Base-by-base conservation (phyloP, 2,329 filamentous ascomycete species). In the Exserohilum rostratum region DNA sequence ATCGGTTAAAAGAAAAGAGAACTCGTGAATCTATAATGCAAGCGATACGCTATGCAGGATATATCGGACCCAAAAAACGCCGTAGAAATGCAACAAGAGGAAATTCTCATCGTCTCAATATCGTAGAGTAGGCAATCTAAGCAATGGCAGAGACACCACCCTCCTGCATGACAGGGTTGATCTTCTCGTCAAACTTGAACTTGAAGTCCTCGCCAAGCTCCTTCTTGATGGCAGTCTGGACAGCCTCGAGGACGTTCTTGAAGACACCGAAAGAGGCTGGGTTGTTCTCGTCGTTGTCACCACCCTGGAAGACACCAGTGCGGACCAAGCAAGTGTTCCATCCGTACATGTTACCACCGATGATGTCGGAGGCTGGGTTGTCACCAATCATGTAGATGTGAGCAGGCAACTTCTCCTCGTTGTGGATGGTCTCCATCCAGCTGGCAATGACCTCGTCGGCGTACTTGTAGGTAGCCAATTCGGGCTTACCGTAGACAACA, bases 301-400 rank as follows among this genome's bases (percentile, higher is more conserved):
- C 87, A 58, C 89, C 89, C 78, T 90, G 87, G 83, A 89, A 91
- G 43, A 91, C 88, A 77, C 89, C 89, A 0, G 89, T 91, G 69
- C 88, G 85, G 52, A 91, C 89, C 50, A 91, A 77, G 70, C 89
- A 91, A 3, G 89, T 91, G 78, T 91, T 91, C 89, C 89, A 91
- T 56, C 87, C 87, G 75, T 91, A 90, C 83, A 87, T 89, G 82
- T 91, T 91, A 58, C 88, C 89, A 58, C 89, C 89, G 60, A 89
- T 82, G 67, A 90, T 90, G 71, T 90, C 88, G 22, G 86, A 89
- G 22, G 86, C 85, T 6, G 87, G 88, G 79, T 90, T 90, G 76
- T 90, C 88, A 61, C 88, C 88, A 50, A 90, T 79, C 88, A 90
- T 90, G 82, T 90, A 90, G 73, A 90, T 81, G 77, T 90, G 88